Base-by-base conservation (phyloP, 345 rosid species). In the Linum tenue region DNA sequence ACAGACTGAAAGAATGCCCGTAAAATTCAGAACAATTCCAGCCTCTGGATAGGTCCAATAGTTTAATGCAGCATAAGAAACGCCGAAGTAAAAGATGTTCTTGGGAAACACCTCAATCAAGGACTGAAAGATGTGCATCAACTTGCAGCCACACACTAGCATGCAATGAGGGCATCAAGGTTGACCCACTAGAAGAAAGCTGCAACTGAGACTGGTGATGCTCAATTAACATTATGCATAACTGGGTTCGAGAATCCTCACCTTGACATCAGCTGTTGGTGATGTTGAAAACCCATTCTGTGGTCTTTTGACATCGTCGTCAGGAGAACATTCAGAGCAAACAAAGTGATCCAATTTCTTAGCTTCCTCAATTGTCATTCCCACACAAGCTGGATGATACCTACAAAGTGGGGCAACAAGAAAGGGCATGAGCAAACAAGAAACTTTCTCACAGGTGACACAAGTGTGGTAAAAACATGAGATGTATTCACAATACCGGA, bases 361-460 rank as follows among this genome's bases (percentile, higher is more conserved):
- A 7, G 95, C 87, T 73, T 83, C 90, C 73, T 87, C 92, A 72
- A 83, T 83, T 3, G 88, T 84, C 95, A 86, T 83, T 70, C 84
- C 88, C 60, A 84, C 89, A 77, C 96, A 92, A 15, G 87, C 86
- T 61, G 98, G 96, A 76, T 92, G 96, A 73, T 84, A 89, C 95
- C 98, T 92, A 67, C n/a, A n/a, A n/a, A n/a, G n/a, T n/a, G n/a
- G 51, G 7, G 50, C 39, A 36, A 61, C 43, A 66, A 43, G 22
- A 38, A 5, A 12, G 64, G 17, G 71, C 44, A 50, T 39, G 55
- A 39, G 57, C 15, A 51, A 57, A 35, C 37, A 22, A 12, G 31
- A 53, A 55, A 48, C 9, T 9, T 9, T 48, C 9, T 48, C 11
- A 48, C 14, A 1, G 53, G 53, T 22, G 31, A 9, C 53, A 48